Evolutionary conservation across 345 rosid species (phyloP), one percentile per base, ranked within the genome.

Genomic region (Diplotaxis tenuifolia): DNA sequence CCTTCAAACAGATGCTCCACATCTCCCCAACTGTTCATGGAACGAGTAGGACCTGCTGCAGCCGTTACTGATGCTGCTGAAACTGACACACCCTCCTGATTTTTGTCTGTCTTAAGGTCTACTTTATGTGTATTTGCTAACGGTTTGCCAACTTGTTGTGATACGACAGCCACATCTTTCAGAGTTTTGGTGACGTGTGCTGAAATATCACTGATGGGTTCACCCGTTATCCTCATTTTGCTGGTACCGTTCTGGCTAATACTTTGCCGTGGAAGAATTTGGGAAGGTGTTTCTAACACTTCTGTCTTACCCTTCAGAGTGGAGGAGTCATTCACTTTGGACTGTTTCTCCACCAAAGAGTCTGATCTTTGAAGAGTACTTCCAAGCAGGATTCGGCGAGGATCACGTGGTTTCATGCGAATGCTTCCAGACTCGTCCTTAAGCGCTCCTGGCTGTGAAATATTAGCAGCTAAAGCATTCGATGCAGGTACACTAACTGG

Each of bases 351-450:
- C 59, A 75, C 81, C 49, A 53, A 27, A 79, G 81, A 82, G 55
- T 83, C 86, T 36, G 77, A 66, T 79, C 82, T 88, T 73, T 84
- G 93, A 78, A 86, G 83, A 32, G 78, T 15, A 72, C 79, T 82
- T 32, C 83, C 87, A 72, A 89, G 98, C 55, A 78, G 89, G 38
- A 85, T 64, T 54, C 99, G 98, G 16, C 99, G 96, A 75, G 99
- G 99, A 71, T 95, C 99, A 64, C 99, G 94, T 56, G 97, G 90
- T 81, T 95, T 95, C 99, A 95, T 92, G 61, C 94, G 87, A 60
- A 89, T 82, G 81, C 85, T 89, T 70, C 82, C 88, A 34, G 81
- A 25, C 47, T 92, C 92, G 55, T 89, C 96, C 98, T 78, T 85
- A 71, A 69, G 54, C 25, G 63, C 66, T 79, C 80, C 87, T 28